Evolutionary conservation across 352 stramenopile species (phyloP).

Genomic region (Plasmopara viticola): DNA sequence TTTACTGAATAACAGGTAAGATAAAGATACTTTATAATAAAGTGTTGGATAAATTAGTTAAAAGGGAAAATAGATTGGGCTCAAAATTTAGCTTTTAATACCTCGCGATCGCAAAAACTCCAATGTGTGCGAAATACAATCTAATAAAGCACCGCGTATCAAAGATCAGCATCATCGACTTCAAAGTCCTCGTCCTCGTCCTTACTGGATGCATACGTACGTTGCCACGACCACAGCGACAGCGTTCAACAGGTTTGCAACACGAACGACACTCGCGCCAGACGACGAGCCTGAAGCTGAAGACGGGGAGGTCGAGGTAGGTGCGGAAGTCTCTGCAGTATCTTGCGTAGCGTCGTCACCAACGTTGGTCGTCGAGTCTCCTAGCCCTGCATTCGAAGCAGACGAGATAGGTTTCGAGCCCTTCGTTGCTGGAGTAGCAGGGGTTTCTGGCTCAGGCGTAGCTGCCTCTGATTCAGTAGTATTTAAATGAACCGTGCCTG

Average conservation of each 20-base stretch:
- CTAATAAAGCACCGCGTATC: too few species aligned
- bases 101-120: too few species aligned
- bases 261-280: constrained; percentile 10
- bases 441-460: constrained; percentile 5
- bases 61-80: too few species aligned
- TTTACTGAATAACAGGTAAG: too few species aligned
- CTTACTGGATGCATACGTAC: constrained; percentile 31
- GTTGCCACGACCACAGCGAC: constrained; percentile 10
- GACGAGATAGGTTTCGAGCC: constrained; percentile 22
- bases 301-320: constrained; percentile 13
- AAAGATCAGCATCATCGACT: background rate
- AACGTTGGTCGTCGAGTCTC: constrained; percentile 16
- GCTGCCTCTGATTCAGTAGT: too few species aligned
- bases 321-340: constrained; percentile 8
- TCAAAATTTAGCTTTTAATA: too few species aligned
- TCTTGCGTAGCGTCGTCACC: constrained; percentile 11
- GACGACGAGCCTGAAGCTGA: constrained; percentile 15
- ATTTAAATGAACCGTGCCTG: too few species aligned
- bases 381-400: constrained; percentile 27
- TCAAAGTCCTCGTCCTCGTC: background rate
- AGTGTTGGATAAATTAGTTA: too few species aligned
- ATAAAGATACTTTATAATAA: too few species aligned
- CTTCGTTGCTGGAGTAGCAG: constrained; percentile 3
- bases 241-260: constrained; percentile 19
- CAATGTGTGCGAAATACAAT: too few species aligned